A percentile compares a stretch with the other conserved stretches of the same genome.
These are phyloP conservation scores for Leccinum subspadiceum DNA, from an alignment of 1,284 basidiomycete genomes.

Conservation along the genomic window DNA sequence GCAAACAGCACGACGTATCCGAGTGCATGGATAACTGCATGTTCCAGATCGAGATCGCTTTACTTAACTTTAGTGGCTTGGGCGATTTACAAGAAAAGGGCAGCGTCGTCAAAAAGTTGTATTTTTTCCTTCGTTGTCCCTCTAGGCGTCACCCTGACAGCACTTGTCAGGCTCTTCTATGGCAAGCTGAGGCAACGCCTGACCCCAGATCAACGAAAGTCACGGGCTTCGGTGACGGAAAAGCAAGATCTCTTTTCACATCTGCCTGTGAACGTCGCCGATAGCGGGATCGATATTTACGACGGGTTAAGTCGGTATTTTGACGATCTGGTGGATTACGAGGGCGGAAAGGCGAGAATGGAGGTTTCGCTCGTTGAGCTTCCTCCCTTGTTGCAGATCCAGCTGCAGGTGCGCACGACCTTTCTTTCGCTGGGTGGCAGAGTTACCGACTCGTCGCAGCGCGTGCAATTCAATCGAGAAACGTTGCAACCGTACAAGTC, in stretches of 20 bases:
- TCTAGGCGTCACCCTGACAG: slow-evolving; percentile 4
- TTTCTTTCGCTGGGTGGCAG: background rate
- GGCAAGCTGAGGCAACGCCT: slow-evolving; percentile 83
- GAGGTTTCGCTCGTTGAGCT: slow-evolving; percentile 85
- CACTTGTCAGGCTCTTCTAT: slow-evolving; percentile 71
- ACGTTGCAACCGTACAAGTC: slow-evolving; percentile 91
- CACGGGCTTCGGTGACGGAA: slow-evolving; percentile 66
- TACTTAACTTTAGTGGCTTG: slow-evolving; percentile 74
- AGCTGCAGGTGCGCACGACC: slow-evolving; percentile 70
- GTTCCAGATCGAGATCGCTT: slow-evolving; percentile 94
- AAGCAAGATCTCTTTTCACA: slow-evolving; percentile 94
- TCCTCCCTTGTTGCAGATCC: slow-evolving; percentile 92
- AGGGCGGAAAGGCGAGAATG: slow-evolving; percentile 84
- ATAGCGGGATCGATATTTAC: slow-evolving; percentile 87
- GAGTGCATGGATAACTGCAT: slow-evolving; percentile 99
- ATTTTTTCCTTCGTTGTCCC: background rate
- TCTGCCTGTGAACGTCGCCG: slow-evolving; percentile 89
- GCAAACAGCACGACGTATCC: slow-evolving; percentile 96
- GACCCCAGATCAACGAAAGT: slow-evolving; percentile 43
- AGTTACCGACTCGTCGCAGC: slow-evolving; percentile 42
- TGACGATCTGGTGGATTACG: slow-evolving; percentile 86
- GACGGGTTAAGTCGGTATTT: slow-evolving; percentile 94
- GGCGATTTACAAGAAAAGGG: slow-evolving; percentile 50
- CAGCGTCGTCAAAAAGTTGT: slow-evolving; percentile 79
- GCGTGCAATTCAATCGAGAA: slow-evolving; percentile 95